phyloP scores from a whole-genome alignment of 257 asterid genomes.

The Solanum neorickii region DNA sequence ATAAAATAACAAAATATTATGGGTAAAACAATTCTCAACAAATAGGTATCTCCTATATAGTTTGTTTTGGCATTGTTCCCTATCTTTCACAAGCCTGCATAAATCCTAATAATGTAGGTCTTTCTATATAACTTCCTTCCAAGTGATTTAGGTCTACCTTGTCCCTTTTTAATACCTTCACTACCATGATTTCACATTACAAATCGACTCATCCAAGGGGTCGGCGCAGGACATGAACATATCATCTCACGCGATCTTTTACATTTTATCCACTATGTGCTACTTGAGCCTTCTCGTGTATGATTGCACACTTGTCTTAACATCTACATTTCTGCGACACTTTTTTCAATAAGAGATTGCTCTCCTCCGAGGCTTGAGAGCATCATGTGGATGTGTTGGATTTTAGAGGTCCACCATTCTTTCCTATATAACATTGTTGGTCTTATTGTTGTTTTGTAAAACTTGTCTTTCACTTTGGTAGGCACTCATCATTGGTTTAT shows the following conservation, averaged over 20 bases:
- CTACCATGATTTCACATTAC: neutral
- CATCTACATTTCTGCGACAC: neutral
- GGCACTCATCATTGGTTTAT: neutral
- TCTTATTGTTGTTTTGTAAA: neutral
- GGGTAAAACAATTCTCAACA: neutral
- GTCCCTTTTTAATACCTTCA: neutral
- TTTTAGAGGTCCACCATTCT: neutral
- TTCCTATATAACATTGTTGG: neutral
- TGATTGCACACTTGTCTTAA: neutral
- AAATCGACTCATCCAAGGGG: neutral
- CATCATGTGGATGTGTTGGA: neutral
- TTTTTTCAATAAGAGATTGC: neutral
- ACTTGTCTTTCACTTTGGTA: neutral
- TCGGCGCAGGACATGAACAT: neutral
- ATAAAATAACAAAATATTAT: neutral
- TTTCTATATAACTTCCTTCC: neutral
- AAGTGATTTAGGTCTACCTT: neutral
- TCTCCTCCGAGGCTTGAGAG: neutral
- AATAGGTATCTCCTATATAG: neutral
- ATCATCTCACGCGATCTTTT: neutral
- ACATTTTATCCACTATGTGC: neutral
- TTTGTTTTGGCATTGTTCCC: neutral
- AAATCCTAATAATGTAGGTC: neutral
- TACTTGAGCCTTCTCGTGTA: neutral
- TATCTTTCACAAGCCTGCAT: neutral